A percentile compares a stretch with the other conserved stretches of the same genome.
Evolutionary conservation across 192 early-diverging fungal species (phyloP).

Genomic region (Oehlia diaphana): DNA sequence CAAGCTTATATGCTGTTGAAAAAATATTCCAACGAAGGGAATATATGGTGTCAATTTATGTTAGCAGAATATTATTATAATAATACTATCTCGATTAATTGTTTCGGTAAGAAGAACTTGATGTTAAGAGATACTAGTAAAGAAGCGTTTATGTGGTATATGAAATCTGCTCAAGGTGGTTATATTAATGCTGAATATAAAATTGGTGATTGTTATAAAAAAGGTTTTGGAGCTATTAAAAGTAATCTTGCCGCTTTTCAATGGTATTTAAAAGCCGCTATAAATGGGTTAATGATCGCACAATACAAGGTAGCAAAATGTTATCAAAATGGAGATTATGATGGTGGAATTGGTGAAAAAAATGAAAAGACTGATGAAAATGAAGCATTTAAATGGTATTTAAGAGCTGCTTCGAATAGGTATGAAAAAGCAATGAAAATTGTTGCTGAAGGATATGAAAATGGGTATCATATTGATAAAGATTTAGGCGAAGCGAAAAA

Average conservation of each 20-base stretch:
- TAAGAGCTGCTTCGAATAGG: background rate
- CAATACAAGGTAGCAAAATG: background rate
- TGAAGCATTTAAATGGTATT: background rate
- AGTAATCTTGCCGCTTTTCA: background rate
- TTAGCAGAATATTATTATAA: background rate
- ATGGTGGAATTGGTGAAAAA: background rate
- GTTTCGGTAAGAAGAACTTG: background rate
- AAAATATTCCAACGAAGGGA: background rate
- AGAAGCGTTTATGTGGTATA: background rate
- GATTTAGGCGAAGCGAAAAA: background rate
- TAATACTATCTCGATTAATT: background rate
- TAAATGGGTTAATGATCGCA: background rate
- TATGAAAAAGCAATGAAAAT: background rate
- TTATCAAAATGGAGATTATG: background rate
- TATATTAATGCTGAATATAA: background rate
- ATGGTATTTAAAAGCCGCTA: background rate
- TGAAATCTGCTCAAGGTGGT: background rate
- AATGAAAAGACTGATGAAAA: background rate
- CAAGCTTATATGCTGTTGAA: background rate
- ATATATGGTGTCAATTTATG: background rate
- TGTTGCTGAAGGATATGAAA: background rate
- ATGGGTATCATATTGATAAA: background rate
- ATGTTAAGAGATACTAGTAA: background rate
- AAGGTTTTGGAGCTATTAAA: background rate
- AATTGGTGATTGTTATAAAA: background rate